A percentile compares a stretch with the other conserved stretches of the same genome.
Evolutionary conservation across 2,329 filamentous ascomycete genomes (phyloP).

Genomic region (Fusarium dlaminii): DNA sequence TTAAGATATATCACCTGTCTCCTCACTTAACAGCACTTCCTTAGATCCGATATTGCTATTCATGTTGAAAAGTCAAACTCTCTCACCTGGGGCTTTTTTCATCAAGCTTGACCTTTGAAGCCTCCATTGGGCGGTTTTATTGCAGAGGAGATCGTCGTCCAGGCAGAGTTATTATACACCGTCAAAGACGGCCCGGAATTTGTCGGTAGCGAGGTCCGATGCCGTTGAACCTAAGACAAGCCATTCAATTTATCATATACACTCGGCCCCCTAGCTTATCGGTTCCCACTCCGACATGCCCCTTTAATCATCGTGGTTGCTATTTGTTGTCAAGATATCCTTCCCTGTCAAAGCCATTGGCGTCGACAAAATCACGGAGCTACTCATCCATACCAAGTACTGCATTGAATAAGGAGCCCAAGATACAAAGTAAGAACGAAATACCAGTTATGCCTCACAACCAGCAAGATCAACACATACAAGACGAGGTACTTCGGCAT

Average conservation of each 20-base stretch:
- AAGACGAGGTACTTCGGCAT: constrained; percentile 60
- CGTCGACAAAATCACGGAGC: background rate
- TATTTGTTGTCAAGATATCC: background rate
- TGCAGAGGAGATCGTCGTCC: constrained; percentile 10
- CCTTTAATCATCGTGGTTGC: background rate
- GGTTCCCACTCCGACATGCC: background rate
- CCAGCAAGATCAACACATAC: constrained; percentile 45
- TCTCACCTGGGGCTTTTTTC: background rate
- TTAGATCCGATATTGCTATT: background rate
- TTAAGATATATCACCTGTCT: background rate
- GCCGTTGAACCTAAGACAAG: constrained; percentile 20
- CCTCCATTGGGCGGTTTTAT: background rate
- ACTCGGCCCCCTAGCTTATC: constrained; percentile 10
- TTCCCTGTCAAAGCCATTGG: background rate
- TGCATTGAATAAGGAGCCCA: background rate
- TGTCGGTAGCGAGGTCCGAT: constrained; percentile 22
- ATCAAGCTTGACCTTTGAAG: background rate
- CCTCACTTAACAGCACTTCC: background rate
- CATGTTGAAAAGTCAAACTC: background rate
- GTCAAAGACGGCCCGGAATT: constrained; percentile 1
- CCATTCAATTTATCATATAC: constrained; percentile 10
- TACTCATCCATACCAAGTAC: background rate
- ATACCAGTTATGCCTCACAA: constrained; percentile 23
- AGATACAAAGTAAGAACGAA: background rate
- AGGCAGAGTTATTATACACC: constrained; percentile 4